Evolutionary conservation across 352 stramenopile species (phyloP), one percentile per base, ranked within the genome.

Genomic region (Pythium myriotylum): DNA sequence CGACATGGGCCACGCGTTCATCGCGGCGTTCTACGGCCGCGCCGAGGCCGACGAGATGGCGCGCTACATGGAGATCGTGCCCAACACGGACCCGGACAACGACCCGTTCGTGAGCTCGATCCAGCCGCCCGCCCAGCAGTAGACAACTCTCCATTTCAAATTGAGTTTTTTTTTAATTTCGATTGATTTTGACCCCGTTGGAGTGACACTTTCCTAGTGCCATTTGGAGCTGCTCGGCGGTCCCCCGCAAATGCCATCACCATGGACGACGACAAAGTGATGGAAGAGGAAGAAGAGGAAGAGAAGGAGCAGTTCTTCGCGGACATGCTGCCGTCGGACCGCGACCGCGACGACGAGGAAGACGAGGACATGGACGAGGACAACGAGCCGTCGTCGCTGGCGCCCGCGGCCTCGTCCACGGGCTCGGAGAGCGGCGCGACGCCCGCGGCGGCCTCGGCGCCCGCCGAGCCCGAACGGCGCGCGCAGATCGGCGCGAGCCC

Each of bases 401-500:
- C 53, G 53, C 49, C 19, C 45, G 45, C 52, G 14, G 23, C 41
- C 27, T 27, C 55, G 16, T 67, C 69, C 40, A 67, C 57, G 8
- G 62, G 62, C 41, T 62, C 65, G 5, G 57, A 43, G n/a, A 58
- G 37, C 12, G 67, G 20, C 27, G 35, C 37, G 29, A 62, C 26
- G 41, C 35, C 53, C 24, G 49, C 45, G 45, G 55, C 47, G 8
- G 20, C 51, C 12, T 42, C 54, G 35, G 37, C 2, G 60, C 54
- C n/a, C 42, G 42, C 24, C 47, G 73, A 79, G 16, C 74, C 86
- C 37, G 79, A 89, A 23, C 74, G 79, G 14, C 79, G 77, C 22
- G 81, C 81, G 3, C 79, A 89, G 61, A 74, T 91, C 7, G 72
- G 79, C 22, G 79, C 75, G 42, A 87, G 76, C 60, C 81, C 81